Evolutionary conservation across 164 flowering plant genomes (phyloP), one percentile per base, ranked within the genome.

Genomic region (Stephania cephalantha): DNA sequence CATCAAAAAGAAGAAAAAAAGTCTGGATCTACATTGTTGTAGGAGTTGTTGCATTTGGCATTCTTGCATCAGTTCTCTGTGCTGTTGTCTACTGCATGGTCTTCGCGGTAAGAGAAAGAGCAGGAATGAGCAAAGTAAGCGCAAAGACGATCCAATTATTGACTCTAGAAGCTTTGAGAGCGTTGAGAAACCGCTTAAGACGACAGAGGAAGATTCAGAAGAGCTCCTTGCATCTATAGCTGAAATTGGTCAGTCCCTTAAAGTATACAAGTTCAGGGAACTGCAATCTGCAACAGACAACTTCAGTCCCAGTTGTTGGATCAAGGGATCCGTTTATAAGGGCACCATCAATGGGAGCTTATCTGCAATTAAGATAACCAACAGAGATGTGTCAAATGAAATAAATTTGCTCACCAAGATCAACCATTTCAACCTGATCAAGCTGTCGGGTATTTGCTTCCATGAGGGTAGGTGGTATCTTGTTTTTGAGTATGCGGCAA

Each of bases 361-460:
- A 6, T 85, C 85, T 3, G 97, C 93, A 10, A 89, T 92, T 44
- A 92, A 92, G 84, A 85, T 78, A 78, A 83, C 85, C 74, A 71
- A 86, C 50, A 87, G 85, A 55, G 91, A 94, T 77, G 92, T 85
- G 15, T 69, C 86, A 0, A 84, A 83, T 71, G 95, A 92, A 83
- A 84, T 90, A n/a, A 79, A 75, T 58, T 48, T 91, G 30, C 78
- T 90, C 50, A 84, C 80, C 79, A 89, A 85, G 83, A 80, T 90
- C 71, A 90, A 84, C 79, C 98, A 94, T 80, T 82, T 78, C 71
- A 94, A 89, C 74, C 76, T 94, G 12, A 86, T 94, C 46, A 81
- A 85, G 69, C 90, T 87, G n/a, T 82, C 82, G 3, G 89, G 89
- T 1, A 79, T 88, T 78, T 89, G 93, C 71, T 85, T 86, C 75